phyloP scores from a whole-genome alignment of 2,329 filamentous ascomycete species.

The Stagonosporopsis rhizophila region DNA sequence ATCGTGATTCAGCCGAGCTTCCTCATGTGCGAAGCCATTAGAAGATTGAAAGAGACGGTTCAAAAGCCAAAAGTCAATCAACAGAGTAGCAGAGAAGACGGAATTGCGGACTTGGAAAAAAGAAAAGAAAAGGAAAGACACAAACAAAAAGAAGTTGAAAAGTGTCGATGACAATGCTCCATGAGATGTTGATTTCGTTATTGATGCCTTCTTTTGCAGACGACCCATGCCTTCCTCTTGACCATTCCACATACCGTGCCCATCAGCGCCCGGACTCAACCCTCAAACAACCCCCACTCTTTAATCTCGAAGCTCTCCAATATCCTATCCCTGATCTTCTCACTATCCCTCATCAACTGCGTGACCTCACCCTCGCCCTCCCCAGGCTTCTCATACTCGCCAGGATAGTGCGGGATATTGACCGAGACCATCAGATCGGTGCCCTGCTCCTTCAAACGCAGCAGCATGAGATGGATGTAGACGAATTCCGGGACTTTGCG shows the following conservation, averaged over 20 bases:
- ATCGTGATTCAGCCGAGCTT: conserved; percentile 1
- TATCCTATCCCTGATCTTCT: conserved; percentile 73
- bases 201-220: not conserved
- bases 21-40: not conserved
- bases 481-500: conserved; percentile 63
- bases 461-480: conserved; percentile 76
- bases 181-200: not conserved
- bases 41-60: not conserved
- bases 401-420: conserved; percentile 84
- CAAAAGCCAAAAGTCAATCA: not conserved
- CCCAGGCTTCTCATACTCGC: conserved; percentile 74
- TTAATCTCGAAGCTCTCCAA: conserved; percentile 77
- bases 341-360: conserved; percentile 66
- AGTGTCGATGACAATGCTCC: not conserved
- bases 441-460: conserved; percentile 75
- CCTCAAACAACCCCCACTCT: conserved; percentile 77
- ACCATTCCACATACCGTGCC: not conserved
- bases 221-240: not conserved
- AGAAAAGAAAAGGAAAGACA: not conserved
- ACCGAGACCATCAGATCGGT: conserved; percentile 87
- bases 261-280: conserved; percentile 9
- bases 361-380: conserved; percentile 66
- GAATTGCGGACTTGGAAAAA: not conserved
- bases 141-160: too few species aligned
- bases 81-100: not conserved